Evolutionary conservation across 345 rosid species (phyloP).

Genomic region (Melastoma malabathricum): DNA sequence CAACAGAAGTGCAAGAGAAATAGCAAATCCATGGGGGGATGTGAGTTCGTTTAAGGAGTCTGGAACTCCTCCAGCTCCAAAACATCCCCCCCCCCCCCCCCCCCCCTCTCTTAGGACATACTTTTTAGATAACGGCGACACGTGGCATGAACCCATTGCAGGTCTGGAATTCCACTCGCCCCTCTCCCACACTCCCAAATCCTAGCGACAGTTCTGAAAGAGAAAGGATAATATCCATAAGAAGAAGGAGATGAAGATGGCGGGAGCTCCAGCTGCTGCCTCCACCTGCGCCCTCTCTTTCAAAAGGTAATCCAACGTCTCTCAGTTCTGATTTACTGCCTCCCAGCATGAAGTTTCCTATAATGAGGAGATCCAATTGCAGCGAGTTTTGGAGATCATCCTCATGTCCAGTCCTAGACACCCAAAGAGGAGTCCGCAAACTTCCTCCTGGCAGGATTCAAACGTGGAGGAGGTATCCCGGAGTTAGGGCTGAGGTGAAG

Average conservation of each 20-base stretch:
- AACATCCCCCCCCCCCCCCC: too few species aligned
- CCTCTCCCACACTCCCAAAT: background rate
- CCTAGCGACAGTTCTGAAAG: conserved; percentile 6
- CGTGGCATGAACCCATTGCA: conserved; percentile 61
- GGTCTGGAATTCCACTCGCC: conserved; percentile 25
- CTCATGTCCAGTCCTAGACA: conserved; percentile 15
- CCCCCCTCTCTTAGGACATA: too few species aligned
- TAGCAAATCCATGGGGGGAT: too few species aligned
- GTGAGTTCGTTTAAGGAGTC: too few species aligned
- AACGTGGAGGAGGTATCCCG: conserved; percentile 28
- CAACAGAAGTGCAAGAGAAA: too few species aligned
- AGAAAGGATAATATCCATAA: background rate
- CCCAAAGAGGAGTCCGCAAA: conserved; percentile 23
- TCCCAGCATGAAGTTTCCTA: background rate
- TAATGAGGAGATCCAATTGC: conserved; percentile 14
- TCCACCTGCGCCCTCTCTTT: conserved; percentile 31
- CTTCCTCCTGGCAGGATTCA: conserved; percentile 11
- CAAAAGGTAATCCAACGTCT: conserved; percentile 26
- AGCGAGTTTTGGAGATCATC: conserved; percentile 31
- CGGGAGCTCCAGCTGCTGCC: conserved; percentile 33
- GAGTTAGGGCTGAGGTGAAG: conserved; percentile 60
- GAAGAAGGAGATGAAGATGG: conserved; percentile 25
- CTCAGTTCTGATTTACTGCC: background rate
- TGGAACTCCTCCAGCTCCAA: too few species aligned
- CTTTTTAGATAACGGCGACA: conserved; percentile 7